phyloP scores from a whole-genome alignment of 2,329 filamentous ascomycete species.

The Beauveria varroae region DNA sequence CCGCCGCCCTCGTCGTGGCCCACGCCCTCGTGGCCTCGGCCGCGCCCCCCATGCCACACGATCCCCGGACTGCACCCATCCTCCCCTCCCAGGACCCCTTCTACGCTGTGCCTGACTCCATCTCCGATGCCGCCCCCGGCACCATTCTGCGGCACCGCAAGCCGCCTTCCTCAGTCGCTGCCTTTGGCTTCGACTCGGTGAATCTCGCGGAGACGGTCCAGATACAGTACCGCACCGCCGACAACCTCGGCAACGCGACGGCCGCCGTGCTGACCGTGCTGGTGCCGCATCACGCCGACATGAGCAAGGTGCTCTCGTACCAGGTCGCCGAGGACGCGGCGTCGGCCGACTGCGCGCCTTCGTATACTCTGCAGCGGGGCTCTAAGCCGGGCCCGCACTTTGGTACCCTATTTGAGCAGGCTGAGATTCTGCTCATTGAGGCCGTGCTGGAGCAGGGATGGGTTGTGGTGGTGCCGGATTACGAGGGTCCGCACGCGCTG shows the following conservation, averaged over 20 bases:
- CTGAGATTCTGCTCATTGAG: conserved; percentile 19
- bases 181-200: conserved; percentile 14
- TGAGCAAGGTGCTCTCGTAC: conserved; percentile 30
- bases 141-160: conserved; percentile 13
- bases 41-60: not conserved
- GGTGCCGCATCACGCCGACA: conserved; percentile 24
- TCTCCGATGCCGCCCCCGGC: conserved; percentile 5
- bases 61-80: not conserved
- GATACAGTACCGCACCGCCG: conserved; percentile 33
- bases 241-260: conserved; percentile 26
- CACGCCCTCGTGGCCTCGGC: not conserved
- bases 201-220: conserved; percentile 20
- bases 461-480: conserved; percentile 41
- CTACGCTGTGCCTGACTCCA: conserved; percentile 12
- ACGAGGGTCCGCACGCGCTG: conserved; percentile 34
- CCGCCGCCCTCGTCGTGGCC: not conserved
- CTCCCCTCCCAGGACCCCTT: conserved; percentile 15
- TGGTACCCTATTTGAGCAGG: conserved; percentile 23
- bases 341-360: conserved; percentile 26
- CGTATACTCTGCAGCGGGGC: conserved; percentile 17
- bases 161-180: conserved; percentile 11
- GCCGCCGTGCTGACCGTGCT: conserved; percentile 32
- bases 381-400: conserved; percentile 24
- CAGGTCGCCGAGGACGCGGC: conserved; percentile 34
- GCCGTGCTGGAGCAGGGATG: conserved; percentile 33